These are phyloP conservation scores for Fusarium citri DNA, from an alignment of 2,329 filamentous ascomycete species.

Conservation along the genomic window DNA sequence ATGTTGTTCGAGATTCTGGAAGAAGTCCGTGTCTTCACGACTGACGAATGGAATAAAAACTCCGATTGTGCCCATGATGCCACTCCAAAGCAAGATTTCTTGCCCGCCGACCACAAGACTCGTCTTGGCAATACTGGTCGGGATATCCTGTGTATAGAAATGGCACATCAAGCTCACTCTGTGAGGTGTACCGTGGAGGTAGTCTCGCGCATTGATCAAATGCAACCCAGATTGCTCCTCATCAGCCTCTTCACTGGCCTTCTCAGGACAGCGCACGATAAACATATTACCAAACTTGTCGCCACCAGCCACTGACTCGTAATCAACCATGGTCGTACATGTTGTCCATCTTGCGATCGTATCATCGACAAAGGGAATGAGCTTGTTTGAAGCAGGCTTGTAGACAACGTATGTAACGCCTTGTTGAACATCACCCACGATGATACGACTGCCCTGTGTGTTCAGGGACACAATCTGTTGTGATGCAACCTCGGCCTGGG, in stretches of 20 bases:
- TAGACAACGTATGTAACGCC: constrained; percentile 93
- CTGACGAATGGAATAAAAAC: constrained; percentile 92
- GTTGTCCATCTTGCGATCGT: constrained; percentile 91
- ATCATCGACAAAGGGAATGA: constrained; percentile 95
- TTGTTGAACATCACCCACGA: constrained; percentile 93
- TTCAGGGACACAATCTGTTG: constrained; percentile 90
- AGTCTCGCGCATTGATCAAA: constrained; percentile 88
- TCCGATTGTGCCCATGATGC: constrained; percentile 92
- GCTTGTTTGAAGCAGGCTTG: constrained; percentile 88
- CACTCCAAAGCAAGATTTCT: constrained; percentile 92
- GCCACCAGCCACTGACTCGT: constrained; percentile 92
- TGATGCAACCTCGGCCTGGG: constrained; percentile 81
- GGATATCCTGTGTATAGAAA: constrained; percentile 91
- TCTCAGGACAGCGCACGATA: constrained; percentile 87
- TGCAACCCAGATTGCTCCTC: constrained; percentile 92
- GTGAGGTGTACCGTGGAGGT: constrained; percentile 89
- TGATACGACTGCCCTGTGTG: constrained; percentile 89
- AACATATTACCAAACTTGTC: constrained; percentile 99
- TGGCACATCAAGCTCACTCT: constrained; percentile 87
- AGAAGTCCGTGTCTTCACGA: constrained; percentile 96
- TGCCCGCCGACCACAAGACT: constrained; percentile 90
- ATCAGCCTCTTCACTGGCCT: constrained; percentile 89
- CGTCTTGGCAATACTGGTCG: constrained; percentile 89
- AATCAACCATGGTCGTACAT: constrained; percentile 93
- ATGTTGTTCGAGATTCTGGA: constrained; percentile 92